Conservation (phyloP, 805 yeast genomes). For the Danielia reshetovae region DNA sequence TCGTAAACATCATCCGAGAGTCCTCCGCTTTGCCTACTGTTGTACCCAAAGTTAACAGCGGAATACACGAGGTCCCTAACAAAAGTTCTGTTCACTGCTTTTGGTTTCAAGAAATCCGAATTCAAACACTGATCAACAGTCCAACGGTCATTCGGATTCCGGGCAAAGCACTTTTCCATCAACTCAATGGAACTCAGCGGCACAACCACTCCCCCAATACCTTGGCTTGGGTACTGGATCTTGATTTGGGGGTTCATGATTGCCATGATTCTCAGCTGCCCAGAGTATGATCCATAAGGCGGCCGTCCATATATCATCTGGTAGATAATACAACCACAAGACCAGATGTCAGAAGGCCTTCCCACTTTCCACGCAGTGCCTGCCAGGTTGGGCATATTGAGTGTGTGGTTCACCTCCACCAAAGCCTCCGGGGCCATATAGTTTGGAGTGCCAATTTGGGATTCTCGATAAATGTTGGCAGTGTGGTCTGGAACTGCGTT, state of each 20-base stretch:
- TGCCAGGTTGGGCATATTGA: constrained; percentile 1
- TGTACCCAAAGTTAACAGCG: constrained; percentile 70
- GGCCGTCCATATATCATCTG: constrained; percentile 94
- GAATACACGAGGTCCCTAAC: constrained; percentile 68
- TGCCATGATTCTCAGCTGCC: constrained; percentile 74
- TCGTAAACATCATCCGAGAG: constrained; percentile 35
- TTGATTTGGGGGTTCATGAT: constrained; percentile 81
- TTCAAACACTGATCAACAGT: constrained; percentile 58
- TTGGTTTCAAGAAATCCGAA: constrained; percentile 70
- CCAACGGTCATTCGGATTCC: constrained; percentile 68
- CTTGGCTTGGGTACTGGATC: constrained; percentile 60
- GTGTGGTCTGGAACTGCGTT: constrained; percentile 92
- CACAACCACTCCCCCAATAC: constrained; percentile 58
- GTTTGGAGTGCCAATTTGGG: constrained; percentile 92
- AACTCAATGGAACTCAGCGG: constrained; percentile 67
- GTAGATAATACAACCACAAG: constrained; percentile 92
- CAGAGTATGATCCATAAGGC: constrained; percentile 78
- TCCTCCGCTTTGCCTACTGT: constrained; percentile 35
- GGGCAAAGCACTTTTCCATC: constrained; percentile 64
- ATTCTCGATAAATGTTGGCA: constrained; percentile 80
- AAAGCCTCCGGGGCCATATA: constrained; percentile 98
- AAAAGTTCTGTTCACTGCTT: constrained; percentile 62
- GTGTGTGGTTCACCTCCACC: constrained; percentile 47
- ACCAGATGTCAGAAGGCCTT: constrained; percentile 95
- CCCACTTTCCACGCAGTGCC: constrained; percentile 66